Conservation (phyloP, 345 rosid species). For the Noccaea bulbosa region DNA sequence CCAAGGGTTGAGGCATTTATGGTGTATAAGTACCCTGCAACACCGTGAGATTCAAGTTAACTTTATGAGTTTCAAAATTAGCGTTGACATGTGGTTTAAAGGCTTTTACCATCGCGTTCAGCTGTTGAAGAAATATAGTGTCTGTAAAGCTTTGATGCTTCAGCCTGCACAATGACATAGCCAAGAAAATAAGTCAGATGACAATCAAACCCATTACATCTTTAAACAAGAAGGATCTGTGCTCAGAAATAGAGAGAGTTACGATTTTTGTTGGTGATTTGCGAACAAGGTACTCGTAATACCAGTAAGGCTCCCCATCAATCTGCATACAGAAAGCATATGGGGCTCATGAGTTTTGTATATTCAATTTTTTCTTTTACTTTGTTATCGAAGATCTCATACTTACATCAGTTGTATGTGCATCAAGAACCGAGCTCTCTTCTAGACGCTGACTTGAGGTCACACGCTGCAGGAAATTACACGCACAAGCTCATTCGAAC, state of each 20-base stretch:
- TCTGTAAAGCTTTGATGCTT: slow-evolving; percentile 76
- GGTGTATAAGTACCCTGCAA: slow-evolving; percentile 85
- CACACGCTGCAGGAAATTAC: slow-evolving; percentile 61
- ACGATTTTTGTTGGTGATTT: slow-evolving; percentile 83
- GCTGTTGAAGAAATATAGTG: slow-evolving; percentile 81
- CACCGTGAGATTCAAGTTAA: not conserved
- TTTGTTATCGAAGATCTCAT: slow-evolving; percentile 9
- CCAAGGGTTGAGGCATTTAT: slow-evolving; percentile 86
- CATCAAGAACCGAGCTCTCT: slow-evolving; percentile 91
- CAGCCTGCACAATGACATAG: slow-evolving; percentile 55
- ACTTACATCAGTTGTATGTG: slow-evolving; percentile 68
- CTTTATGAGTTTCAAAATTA: not conserved
- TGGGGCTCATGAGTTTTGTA: not conserved
- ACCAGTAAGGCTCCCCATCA: slow-evolving; percentile 91
- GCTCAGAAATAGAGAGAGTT: slow-evolving; percentile 24
- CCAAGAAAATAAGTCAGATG: slow-evolving; percentile 2
- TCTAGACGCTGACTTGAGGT: slow-evolving; percentile 87
- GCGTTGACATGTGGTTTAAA: not conserved
- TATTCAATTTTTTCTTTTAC: not conserved
- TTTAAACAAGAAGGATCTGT: not conserved
- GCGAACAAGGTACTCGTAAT: slow-evolving; percentile 85
- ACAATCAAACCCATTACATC: slow-evolving; percentile 3
- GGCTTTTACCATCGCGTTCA: slow-evolving; percentile 81
- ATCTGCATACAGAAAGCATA: slow-evolving; percentile 48
- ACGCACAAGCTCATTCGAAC: slow-evolving; percentile 8